These are phyloP conservation scores for Laetiporus sulphureus DNA, from an alignment of 1,284 basidiomycete genomes.

Conservation along the genomic window DNA sequence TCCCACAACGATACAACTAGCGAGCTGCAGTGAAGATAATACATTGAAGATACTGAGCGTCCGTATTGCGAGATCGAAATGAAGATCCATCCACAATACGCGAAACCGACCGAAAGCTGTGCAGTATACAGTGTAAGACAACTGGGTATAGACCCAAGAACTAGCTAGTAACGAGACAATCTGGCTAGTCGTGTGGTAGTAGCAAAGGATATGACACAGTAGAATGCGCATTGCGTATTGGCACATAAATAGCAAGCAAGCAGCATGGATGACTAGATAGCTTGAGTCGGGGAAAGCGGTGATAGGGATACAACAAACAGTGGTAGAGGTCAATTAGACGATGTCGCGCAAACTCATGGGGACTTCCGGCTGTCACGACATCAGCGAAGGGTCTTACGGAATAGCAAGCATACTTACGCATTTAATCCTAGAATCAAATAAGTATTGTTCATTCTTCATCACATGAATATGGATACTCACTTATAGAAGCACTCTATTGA, in stretches of 20 bases:
- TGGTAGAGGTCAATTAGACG: constrained; percentile 53
- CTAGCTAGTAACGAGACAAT: constrained; percentile 64
- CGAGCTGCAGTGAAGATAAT: constrained; percentile 73
- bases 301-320: constrained; percentile 74
- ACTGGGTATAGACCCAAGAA: constrained; percentile 39
- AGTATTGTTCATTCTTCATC: neutral
- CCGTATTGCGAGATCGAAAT: constrained; percentile 31
- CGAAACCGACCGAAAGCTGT: constrained; percentile 37
- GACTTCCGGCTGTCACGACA: constrained; percentile 65
- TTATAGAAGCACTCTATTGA: constrained; percentile 98
- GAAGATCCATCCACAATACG: constrained; percentile 33
- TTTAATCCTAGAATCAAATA: constrained; percentile 60
- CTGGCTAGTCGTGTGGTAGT: constrained; percentile 42
- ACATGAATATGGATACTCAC: constrained; percentile 30
- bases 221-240: constrained; percentile 31
- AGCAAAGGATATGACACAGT: constrained; percentile 60
- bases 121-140: constrained; percentile 65
- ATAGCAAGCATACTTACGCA: constrained; percentile 51
- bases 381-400: constrained; percentile 5
- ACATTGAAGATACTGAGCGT: constrained; percentile 66
- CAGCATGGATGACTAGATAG: constrained; percentile 27
- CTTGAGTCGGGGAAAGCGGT: constrained; percentile 30
- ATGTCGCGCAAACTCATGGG: constrained; percentile 81
- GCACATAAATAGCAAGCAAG: constrained; percentile 35
- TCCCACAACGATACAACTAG: constrained; percentile 29